Evolutionary conservation across 179 eudicot genomes (phyloP).

Genomic region (Silene coronaria): DNA sequence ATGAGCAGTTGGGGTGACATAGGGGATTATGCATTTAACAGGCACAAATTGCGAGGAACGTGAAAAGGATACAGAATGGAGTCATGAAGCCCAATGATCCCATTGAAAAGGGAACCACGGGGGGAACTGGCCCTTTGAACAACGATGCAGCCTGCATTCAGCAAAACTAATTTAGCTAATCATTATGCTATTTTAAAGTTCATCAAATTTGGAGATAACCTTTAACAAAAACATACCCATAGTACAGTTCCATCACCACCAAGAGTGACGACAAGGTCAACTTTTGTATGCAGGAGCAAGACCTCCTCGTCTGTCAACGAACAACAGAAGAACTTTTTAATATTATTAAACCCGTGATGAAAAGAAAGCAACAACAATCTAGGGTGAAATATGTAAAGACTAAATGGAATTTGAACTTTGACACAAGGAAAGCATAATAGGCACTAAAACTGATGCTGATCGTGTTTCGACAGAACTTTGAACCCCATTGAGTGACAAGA

Average conservation of each 20-base stretch:
- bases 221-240: constrained; percentile 56
- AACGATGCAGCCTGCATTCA: constrained; percentile 88
- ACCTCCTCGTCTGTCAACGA: constrained; percentile 57
- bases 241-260: constrained; percentile 99
- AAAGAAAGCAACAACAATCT: background rate
- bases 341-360: background rate
- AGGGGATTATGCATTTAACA: background rate
- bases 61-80: constrained; percentile 80
- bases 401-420: background rate
- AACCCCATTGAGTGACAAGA: background rate
- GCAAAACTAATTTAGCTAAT: constrained; percentile 6
- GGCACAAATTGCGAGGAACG: background rate
- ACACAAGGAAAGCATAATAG: background rate
- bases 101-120: constrained; percentile 80
- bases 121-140: constrained; percentile 98
- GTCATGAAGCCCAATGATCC: constrained; percentile 99
- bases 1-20: too few species aligned
- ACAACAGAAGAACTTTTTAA: background rate
- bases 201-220: background rate
- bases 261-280: constrained; percentile 91
- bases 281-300: constrained; percentile 61
- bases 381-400: background rate
- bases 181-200: background rate
- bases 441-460: too few species aligned
- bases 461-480: background rate